Conservation (phyloP, 257 asterid species). For the Penstemon eatonii region DNA sequence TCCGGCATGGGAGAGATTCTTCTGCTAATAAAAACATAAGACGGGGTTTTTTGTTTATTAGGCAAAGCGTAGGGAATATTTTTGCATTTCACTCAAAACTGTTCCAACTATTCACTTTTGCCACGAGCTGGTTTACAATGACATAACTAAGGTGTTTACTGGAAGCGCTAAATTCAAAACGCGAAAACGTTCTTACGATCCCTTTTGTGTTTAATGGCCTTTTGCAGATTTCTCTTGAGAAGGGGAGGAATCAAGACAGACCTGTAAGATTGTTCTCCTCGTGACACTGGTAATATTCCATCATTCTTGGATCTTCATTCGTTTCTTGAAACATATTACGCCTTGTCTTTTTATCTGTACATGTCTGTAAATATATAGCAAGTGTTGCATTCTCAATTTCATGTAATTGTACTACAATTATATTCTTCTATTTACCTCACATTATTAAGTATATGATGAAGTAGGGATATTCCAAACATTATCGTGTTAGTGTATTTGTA, state of each 20-base stretch:
- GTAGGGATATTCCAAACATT: no score
- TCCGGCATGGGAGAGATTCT: no score
- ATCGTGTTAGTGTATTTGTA: no score
- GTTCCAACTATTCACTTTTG: not conserved
- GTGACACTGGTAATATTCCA: slow-evolving; percentile 2
- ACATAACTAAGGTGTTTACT: not conserved
- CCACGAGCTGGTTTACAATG: not conserved
- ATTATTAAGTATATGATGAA: no score
- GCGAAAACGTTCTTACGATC: not conserved
- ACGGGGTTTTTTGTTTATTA: no score
- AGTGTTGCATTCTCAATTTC: no score
- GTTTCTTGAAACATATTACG: slow-evolving; percentile 21
- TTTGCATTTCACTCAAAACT: no score
- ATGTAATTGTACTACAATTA: no score
- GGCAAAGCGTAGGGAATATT: no score
- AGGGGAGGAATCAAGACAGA: slow-evolving; percentile 30
- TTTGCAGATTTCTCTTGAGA: slow-evolving; percentile 54
- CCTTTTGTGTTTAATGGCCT: not conserved
- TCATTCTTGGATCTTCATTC: slow-evolving; percentile 15
- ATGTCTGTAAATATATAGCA: not conserved
- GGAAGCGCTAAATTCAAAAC: not conserved
- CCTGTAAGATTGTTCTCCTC: slow-evolving; percentile 26
- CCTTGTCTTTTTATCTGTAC: slow-evolving; percentile 22
- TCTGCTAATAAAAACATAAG: no score
- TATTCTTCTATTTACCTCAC: no score